A percentile compares a stretch with the other conserved stretches of the same genome.
Conservation (phyloP, 2,329 filamentous ascomycete species). For the Emmonsia crescens region DNA sequence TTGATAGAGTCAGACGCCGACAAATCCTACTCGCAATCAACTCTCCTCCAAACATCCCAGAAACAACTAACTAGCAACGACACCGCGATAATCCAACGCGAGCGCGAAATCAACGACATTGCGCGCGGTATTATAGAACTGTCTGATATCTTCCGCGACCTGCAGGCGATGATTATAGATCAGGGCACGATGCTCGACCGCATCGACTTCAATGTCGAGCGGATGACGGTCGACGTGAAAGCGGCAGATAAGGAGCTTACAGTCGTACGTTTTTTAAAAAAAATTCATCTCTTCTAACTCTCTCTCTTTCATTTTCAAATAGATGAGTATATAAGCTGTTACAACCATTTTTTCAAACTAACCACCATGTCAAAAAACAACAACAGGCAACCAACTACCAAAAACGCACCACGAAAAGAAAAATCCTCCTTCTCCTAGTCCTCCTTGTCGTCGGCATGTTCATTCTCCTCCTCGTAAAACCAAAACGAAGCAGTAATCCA, state of each 20-base stretch:
- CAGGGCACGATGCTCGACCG: slow-evolving; percentile 85
- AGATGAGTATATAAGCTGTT: not conserved
- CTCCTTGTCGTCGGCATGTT: slow-evolving; percentile 78
- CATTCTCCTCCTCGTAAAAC: slow-evolving; percentile 72
- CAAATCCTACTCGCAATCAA: slow-evolving; percentile 79
- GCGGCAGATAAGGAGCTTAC: slow-evolving; percentile 85
- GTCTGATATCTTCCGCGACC: slow-evolving; percentile 89
- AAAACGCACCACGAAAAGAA: slow-evolving; percentile 75
- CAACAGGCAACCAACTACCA: slow-evolving; percentile 71
- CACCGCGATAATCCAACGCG: slow-evolving; percentile 74
- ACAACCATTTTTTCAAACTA: not conserved
- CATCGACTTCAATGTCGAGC: slow-evolving; percentile 96
- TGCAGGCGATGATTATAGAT: slow-evolving; percentile 91
- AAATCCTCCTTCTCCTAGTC: slow-evolving; percentile 80
- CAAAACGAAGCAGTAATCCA: slow-evolving; percentile 39
- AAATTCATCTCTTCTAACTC: too few species aligned
- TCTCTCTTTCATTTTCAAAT: not conserved
- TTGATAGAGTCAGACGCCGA: slow-evolving; percentile 90
- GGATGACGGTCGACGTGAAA: slow-evolving; percentile 88
- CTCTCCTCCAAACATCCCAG: slow-evolving; percentile 67
- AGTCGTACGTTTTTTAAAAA: slow-evolving; percentile 40
- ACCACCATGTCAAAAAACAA: not conserved
- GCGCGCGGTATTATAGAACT: slow-evolving; percentile 96
- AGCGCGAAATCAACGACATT: slow-evolving; percentile 95
- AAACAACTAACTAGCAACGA: slow-evolving; percentile 58